Base-by-base conservation (phyloP, 2,329 filamentous ascomycete genomes). In the Aspergillus neotritici region DNA sequence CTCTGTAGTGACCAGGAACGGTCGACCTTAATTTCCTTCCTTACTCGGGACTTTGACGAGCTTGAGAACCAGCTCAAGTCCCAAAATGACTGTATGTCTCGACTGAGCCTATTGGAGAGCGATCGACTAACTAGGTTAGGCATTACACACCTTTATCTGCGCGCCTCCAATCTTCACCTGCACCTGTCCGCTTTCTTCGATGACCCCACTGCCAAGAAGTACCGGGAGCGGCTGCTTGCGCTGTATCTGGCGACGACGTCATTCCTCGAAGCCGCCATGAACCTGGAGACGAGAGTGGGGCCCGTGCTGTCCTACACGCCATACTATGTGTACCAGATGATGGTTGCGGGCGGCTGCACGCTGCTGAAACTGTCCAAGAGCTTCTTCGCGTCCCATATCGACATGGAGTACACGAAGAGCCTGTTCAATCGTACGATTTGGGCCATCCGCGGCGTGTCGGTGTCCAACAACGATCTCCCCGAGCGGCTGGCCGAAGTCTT, bases 261-360 rank as follows among this genome's bases (percentile, higher is more conserved):
- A 4, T 74, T 73, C 51, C 65, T 75, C 14, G 71, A 74, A 50
- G 56, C 61, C n/a, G 68, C 70, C 12, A 62, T 74, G 50, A 68
- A 67, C 29, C 53, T 73, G 15, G 69, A 68, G 49, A 68, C 63
- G 8, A 64, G 64, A 14, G 62, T 69, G 14, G 70, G 74, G 1
- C 68, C 71, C 6, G 67, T 74, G 29, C 63, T 80, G 9, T 70
- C 70, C 45, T 75, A 80, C 45, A 75, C 75, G 13, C 74, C 70
- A 34, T 81, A 77, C 53, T 83, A 84, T 56, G 74, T 85, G 44
- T 78, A 82, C 57, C 80, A 84, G 59, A 83, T 84, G 72, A 76
- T 83, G 58, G 72, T 84, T 21, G 81, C 80, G 3, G 79, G 76
- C 12, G 79, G 78, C 2, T 83, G 82, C 51, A 78, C 79, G 1